These are phyloP conservation scores for Vanderwaltozyma verrucispora DNA, from an alignment of 805 yeast species.

Conservation along the genomic window DNA sequence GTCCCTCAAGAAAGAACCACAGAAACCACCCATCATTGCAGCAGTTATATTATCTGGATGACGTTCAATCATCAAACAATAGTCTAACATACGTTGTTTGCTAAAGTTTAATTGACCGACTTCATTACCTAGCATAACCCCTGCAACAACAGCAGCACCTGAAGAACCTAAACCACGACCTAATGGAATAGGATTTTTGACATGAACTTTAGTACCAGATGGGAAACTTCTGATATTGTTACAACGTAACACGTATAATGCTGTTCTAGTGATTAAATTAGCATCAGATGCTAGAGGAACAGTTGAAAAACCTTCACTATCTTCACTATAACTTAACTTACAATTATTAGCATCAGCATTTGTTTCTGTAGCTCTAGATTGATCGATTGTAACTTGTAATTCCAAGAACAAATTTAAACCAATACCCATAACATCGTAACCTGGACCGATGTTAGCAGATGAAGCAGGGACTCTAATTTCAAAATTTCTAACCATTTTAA, in stretches of 20 bases:
- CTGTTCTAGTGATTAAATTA: conserved; percentile 86
- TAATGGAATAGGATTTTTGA: conserved; percentile 84
- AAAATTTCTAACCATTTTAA: conserved; percentile 40
- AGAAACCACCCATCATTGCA: conserved; percentile 98
- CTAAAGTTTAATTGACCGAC: conserved; percentile 63
- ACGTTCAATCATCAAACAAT: conserved; percentile 93
- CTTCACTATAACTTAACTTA: conserved; percentile 52
- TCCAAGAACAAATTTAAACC: conserved; percentile 71
- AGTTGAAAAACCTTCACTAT: conserved; percentile 64
- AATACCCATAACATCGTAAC: conserved; percentile 92
- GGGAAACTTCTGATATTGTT: conserved; percentile 73
- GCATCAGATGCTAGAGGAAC: conserved; percentile 73
- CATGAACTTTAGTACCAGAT: conserved; percentile 67
- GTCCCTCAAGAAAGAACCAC: conserved; percentile 86
- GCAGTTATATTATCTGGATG: conserved; percentile 99
- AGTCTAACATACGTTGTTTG: conserved; percentile 81
- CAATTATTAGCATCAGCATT: conserved; percentile 59
- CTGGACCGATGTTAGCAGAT: conserved; percentile 97
- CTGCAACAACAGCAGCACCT: conserved; percentile 98
- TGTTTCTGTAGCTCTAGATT: conserved; percentile 35
- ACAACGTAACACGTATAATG: conserved; percentile 82
- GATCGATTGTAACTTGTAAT: conserved; percentile 57
- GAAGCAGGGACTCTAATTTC: conserved; percentile 83
- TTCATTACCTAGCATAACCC: conserved; percentile 82
- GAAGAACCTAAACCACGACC: conserved; percentile 97